Base-by-base conservation (phyloP, 148 eudicot species). In the Persicaria tinctoria region DNA sequence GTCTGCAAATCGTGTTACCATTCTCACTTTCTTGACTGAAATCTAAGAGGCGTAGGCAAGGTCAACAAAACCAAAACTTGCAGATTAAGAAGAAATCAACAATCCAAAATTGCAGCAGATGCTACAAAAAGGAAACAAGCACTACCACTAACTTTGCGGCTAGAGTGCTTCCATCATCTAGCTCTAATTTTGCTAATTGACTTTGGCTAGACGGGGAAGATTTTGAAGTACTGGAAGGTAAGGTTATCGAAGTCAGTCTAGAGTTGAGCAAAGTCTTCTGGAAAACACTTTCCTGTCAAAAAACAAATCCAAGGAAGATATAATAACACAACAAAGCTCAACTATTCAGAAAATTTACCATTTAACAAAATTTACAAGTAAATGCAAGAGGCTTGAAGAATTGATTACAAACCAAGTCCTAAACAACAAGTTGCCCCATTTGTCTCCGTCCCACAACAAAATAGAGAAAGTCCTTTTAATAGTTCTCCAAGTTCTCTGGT, bases 121-220 rank as follows among this genome's bases (percentile, higher is more conserved):
- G 49, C 8, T 5, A 68, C 41, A 71, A 27, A 71, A 10, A 48
- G 13, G 38, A 17, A 46, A 50, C 44, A 8, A 48, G 54, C 54
- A 17, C 48, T 96, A 96, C 99, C 97, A 96, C 97, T 85, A 96
- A 81, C 76, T 90, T 96, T 47, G 99, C 90, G 73, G 78, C 79
- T 73, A 96, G 63, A 77, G 77, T 86, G 76, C 78, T 87, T 49
- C 99, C 99, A 83, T 96, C 84, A 10, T 84, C 83, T 74, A 96
- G 83, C 72, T 90, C 91, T 89, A 96, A 77, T 78, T 87, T 90
- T 50, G 93, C 89, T 74, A 85, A 80, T 71, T 82, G 89, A 77
- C 86, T 83, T 47, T 75, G 62, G 66, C 79, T 74, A 60, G 80
- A 69, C 50, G 82, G 72, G 72, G 75, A 3, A 64, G 77, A 68